Base-by-base conservation (phyloP, 352 stramenopile species). In the Phytophthora melonis region DNA sequence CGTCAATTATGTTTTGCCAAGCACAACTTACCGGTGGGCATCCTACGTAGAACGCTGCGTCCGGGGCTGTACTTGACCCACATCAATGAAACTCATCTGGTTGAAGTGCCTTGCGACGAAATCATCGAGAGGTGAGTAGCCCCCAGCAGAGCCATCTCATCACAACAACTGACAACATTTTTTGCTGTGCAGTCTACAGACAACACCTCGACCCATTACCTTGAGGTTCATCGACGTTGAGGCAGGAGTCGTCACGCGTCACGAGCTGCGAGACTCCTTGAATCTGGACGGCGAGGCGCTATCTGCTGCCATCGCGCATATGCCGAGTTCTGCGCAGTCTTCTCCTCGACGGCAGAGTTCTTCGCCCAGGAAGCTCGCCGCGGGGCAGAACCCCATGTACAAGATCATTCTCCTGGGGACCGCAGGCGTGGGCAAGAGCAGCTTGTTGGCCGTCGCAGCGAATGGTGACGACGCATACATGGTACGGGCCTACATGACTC, bases 331-430 rank as follows among this genome's bases (percentile, higher is more conserved):
- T 18, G 7, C 58, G 0, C 45, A 60, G 7, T 55, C 68, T 19
- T 73, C 72, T 54, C 72, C 67, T 39, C 59, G 69, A 36, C 68
- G 63, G 5, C 68, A 65, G 3, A n/a, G 49, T 19, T 65, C 68
- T 49, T 78, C 72, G 34, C 58, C 67, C 10, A 61, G 25, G 16
- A 56, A 70, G 11, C 18, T 49, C 11, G 13, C 27, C 1, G 21
- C 19, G 3, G 72, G 64, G 0, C 68, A 59, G 21, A 56, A 49
- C 9, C 21, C 76, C 32, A 65, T 84, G 45, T 93, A 93, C 83
- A 95, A 93, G 66, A 88, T 94, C 68, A 94, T 94, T 30, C 62
- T 95, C 8, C 65, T 95, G 10, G 87, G 87, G n/a, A 93, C 88
- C 19, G 89, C 84, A 23, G 87, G 88, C 23, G 88, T 95, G 0